These are phyloP conservation scores for Coemansia sp. DNA, from an alignment of 192 early-diverging fungal genomes.

Conservation along the genomic window DNA sequence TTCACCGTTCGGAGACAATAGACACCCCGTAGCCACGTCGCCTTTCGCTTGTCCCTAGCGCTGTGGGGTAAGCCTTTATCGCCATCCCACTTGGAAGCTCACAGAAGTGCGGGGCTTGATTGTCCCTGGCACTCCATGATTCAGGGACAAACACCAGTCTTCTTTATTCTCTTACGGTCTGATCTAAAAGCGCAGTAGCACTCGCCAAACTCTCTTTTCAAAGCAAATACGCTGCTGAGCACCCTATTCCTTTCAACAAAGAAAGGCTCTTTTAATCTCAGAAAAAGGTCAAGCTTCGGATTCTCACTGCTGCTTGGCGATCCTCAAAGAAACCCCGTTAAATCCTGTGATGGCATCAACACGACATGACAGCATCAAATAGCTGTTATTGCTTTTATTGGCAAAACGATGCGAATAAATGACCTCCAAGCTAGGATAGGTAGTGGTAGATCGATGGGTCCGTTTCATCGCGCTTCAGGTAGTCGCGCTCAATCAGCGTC, in stretches of 20 bases:
- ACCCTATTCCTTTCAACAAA: neutral
- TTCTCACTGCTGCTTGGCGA: neutral
- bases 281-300: neutral
- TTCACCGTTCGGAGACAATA: too few relatives aligned
- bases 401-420: neutral
- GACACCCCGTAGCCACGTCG: too few relatives aligned
- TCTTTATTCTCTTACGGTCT: neutral
- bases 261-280: neutral
- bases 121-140: too few relatives aligned
- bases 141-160: too few relatives aligned
- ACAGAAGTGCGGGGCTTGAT: too few relatives aligned
- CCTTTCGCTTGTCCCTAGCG: too few relatives aligned
- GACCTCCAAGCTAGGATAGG: conserved; percentile 56
- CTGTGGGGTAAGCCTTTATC: too few relatives aligned
- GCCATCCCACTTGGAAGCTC: too few relatives aligned
- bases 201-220: neutral
- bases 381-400: neutral
- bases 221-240: neutral
- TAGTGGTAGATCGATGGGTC: conserved; percentile 83
- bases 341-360: neutral
- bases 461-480: conserved; percentile 83
- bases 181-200: neutral
- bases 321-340: neutral
- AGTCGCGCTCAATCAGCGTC: conserved; percentile 90
- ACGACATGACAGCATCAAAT: neutral